phyloP scores from a whole-genome alignment of 2,329 filamentous ascomycete genomes.

The Pseudogymnoascus sp. region DNA sequence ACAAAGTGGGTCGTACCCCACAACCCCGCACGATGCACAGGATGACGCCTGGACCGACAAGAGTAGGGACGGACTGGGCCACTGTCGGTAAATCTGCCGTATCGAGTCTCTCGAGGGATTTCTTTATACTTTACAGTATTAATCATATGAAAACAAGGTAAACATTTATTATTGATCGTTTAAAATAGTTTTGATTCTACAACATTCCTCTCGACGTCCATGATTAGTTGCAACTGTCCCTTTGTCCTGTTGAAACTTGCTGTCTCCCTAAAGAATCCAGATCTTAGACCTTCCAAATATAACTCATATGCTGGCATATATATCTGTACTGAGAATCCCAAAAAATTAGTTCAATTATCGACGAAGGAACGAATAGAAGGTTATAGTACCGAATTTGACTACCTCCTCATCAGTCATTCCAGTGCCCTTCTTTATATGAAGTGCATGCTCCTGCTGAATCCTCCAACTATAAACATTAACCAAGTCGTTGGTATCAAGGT shows the following conservation, averaged over 20 bases:
- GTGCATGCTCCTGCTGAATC: slow-evolving; percentile 52
- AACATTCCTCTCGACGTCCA: background rate
- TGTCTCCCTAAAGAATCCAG: slow-evolving; percentile 35
- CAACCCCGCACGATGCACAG: background rate
- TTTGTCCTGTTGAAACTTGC: slow-evolving; percentile 14
- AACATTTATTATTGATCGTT: background rate
- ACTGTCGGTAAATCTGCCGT: background rate
- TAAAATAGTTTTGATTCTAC: background rate
- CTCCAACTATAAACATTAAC: slow-evolving; percentile 61
- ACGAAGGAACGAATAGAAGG: background rate
- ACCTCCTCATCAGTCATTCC: slow-evolving; percentile 62
- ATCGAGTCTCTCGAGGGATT: background rate
- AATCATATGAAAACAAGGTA: background rate
- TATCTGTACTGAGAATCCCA: slow-evolving; percentile 39
- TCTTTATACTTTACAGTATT: background rate
- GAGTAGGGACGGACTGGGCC: background rate
- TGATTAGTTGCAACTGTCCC: slow-evolving; percentile 18
- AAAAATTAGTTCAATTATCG: background rate
- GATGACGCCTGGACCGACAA: background rate
- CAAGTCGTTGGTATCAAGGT: slow-evolving; percentile 54
- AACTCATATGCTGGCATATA: slow-evolving; percentile 47
- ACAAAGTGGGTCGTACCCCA: background rate
- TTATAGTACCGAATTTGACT: slow-evolving; percentile 40
- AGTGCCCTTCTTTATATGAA: slow-evolving; percentile 45
- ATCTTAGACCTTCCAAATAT: slow-evolving; percentile 39